These are phyloP conservation scores for Pascua sp. DNA, from an alignment of 1,284 basidiomycete genomes.

Conservation along the genomic window DNA sequence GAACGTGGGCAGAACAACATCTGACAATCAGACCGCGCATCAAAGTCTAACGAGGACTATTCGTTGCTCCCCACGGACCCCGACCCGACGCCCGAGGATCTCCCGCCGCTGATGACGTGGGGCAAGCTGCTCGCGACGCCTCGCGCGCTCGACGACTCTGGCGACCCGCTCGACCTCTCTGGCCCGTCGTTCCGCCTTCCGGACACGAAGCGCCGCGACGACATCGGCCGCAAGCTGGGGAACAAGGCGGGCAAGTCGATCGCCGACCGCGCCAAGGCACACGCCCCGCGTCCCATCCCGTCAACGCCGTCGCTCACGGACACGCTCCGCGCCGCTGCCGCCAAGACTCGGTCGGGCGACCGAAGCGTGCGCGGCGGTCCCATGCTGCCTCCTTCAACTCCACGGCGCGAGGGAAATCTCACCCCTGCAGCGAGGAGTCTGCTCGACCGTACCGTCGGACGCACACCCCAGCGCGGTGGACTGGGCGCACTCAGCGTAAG, in stretches of 20 bases:
- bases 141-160: constrained; percentile 65
- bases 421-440: constrained; percentile 75
- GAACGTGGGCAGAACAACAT: neutral
- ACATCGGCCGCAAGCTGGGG: constrained; percentile 71
- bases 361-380: constrained; percentile 25
- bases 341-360: constrained; percentile 18
- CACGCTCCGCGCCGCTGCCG: constrained; percentile 43
- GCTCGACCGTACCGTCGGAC: constrained; percentile 60
- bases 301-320: constrained; percentile 41
- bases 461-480: constrained; percentile 21
- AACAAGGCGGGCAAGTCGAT: constrained; percentile 52
- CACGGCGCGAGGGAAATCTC: constrained; percentile 59
- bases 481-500: constrained; percentile 54
- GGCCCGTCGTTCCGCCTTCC: constrained; percentile 66
- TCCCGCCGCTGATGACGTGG: constrained; percentile 91
- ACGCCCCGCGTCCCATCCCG: constrained; percentile 56
- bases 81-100: constrained; percentile 64
- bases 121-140: constrained; percentile 80
- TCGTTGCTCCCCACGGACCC: constrained; percentile 7
- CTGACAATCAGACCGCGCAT: neutral
- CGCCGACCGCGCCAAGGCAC: constrained; percentile 42
- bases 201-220: constrained; percentile 67
- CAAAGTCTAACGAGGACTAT: neutral
- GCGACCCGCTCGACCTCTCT: constrained; percentile 54
- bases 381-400: constrained; percentile 71